These are phyloP conservation scores for Trichosanthes truncata DNA, from an alignment of 306 rosid species.

Conservation along the genomic window DNA sequence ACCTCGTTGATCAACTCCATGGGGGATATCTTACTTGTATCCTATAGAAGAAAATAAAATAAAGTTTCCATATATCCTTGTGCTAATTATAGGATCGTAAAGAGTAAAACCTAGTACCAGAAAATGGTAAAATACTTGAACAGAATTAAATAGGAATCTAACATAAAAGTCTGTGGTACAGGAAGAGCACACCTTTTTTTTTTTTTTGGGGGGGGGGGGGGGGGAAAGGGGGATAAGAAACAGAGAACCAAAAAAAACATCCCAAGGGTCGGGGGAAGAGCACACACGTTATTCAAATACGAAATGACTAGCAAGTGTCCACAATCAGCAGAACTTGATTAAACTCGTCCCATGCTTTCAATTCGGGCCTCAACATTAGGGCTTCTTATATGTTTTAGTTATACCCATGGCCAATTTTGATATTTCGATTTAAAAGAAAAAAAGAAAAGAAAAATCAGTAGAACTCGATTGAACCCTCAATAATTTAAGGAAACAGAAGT, in stretches of 20 bases:
- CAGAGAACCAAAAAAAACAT: too few species aligned
- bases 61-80: not conserved
- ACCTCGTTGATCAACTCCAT: conserved; percentile 97
- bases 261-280: too few species aligned
- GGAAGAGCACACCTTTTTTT: too few species aligned
- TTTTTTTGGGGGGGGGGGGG: too few species aligned
- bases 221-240: too few species aligned
- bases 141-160: not conserved
- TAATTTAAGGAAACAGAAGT: not conserved
- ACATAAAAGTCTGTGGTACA: too few species aligned
- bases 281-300: not conserved
- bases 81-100: not conserved
- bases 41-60: conserved; percentile 37
- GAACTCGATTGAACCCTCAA: not conserved
- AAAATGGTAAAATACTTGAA: not conserved
- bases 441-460: not conserved
- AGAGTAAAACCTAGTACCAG: not conserved
- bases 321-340: not conserved
- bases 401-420: too few species aligned
- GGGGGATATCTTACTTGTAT: conserved; percentile 83
- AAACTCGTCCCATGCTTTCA: too few species aligned
- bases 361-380: too few species aligned
- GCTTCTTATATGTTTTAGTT: too few species aligned
- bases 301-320: not conserved
- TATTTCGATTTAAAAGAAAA: too few species aligned